These are phyloP conservation scores for Ramaria sp. DNA, from an alignment of 768 basidiomycete species.

Conservation along the genomic window DNA sequence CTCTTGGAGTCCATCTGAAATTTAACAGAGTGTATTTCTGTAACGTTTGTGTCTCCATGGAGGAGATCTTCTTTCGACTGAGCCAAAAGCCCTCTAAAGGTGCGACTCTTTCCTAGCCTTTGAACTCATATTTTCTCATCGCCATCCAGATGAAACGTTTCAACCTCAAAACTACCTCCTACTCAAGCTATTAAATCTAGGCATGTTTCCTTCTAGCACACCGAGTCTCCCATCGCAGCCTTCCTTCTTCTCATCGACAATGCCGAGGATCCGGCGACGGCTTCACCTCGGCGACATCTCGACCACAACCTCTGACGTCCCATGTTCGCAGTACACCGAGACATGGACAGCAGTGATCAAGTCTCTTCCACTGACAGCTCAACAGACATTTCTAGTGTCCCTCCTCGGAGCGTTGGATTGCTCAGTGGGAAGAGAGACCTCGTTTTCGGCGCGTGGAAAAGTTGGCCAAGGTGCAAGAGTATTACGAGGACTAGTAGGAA, in stretches of 20 bases:
- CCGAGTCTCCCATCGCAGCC: slow-evolving; percentile 48
- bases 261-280: slow-evolving; percentile 38
- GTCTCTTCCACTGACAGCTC: slow-evolving; percentile 37
- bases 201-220: slow-evolving; percentile 41
- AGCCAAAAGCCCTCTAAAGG: slow-evolving; percentile 31
- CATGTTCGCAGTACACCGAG: slow-evolving; percentile 28
- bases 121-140: slow-evolving; percentile 6
- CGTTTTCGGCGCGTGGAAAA: slow-evolving; percentile 26
- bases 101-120: slow-evolving; percentile 16
- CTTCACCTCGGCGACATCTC: slow-evolving; percentile 13
- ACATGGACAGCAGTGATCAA: slow-evolving; percentile 40
- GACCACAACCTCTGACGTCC: slow-evolving; percentile 13
- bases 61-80: slow-evolving; percentile 38
- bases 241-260: slow-evolving; percentile 53
- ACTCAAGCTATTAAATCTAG: slow-evolving; percentile 55
- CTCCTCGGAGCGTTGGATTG: slow-evolving; percentile 40
- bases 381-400: slow-evolving; percentile 51
- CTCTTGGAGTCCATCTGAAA: not conserved
- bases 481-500: slow-evolving; percentile 44
- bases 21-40: slow-evolving; percentile 35
- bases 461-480: slow-evolving; percentile 47
- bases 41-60: slow-evolving; percentile 39
- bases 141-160: slow-evolving; percentile 1
- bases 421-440: slow-evolving; percentile 22
- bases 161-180: slow-evolving; percentile 38